Base-by-base conservation (phyloP, 2,329 filamentous ascomycete species). In the Massarina eburnea region DNA sequence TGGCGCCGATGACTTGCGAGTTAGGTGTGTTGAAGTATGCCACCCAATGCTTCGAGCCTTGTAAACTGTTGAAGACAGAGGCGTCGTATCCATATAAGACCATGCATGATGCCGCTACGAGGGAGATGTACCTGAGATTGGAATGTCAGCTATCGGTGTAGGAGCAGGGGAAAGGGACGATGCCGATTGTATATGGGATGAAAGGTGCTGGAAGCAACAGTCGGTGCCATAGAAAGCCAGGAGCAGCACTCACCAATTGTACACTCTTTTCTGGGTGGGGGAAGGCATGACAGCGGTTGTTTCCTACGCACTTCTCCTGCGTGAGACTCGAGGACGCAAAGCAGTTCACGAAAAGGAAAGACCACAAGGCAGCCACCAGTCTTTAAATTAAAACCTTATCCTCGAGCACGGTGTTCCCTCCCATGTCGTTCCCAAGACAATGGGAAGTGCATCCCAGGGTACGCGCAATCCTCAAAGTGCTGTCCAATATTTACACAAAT, bases 21-120 rank as follows among this genome's bases (percentile, higher is more conserved):
- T 66, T 52, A 54, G 72, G 72, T n/a, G 70, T 61, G 55, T 84
- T 73, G 67, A 87, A 86, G 71, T 79, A 88, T 15, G 71, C 72
- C 10, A 82, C 71, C 85, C 85, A 89, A 64, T 88, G 79, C 12
- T 80, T 67, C 1, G 83, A 86, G 24, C 81, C 82, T 67, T 87
- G 85, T 5, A 87, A 80, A 4, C 84, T 83, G 66, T 89, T 89
- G 75, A 84, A 89, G 37, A 87, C 84, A 29, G 83, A 86, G 1
- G 85, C 84, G 76, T 88, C 85, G 64, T 88, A 88, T 46, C 85
- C 85, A 64, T 88, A 88, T 35, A 89, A 76, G 18, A 88, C 83
- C 85, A 88, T 88, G 67, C 83, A 88, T 66, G 83, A 82, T 59
- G 85, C 84, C 45, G 85, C 85, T 54, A 88, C 81, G 40, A 86